A percentile compares a stretch with the other conserved stretches of the same genome.
phyloP scores from a whole-genome alignment of 768 basidiomycete genomes.

The Boletus bicolor region DNA sequence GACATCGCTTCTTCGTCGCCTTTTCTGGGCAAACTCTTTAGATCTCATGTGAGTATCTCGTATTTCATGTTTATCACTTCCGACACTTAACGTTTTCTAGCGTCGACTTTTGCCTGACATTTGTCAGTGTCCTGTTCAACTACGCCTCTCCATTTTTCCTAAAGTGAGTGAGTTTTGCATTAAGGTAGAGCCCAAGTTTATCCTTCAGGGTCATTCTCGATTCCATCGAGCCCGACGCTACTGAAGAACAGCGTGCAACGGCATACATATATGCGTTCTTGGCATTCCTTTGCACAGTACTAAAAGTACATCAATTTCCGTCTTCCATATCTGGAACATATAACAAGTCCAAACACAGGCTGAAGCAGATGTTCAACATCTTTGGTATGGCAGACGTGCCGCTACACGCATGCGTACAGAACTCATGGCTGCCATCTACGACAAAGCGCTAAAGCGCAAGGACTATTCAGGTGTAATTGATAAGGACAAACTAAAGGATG shows the following conservation, averaged over 20 bases:
- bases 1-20: conserved; percentile 38
- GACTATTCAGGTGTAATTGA: conserved; percentile 79
- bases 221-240: conserved; percentile 43
- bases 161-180: conserved; percentile 42
- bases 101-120: conserved; percentile 65
- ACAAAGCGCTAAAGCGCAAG: conserved; percentile 80
- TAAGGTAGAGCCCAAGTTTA: neutral
- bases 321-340: neutral
- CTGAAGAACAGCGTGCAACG: conserved; percentile 46
- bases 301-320: conserved; percentile 17
- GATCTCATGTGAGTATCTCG: conserved; percentile 37
- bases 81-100: conserved; percentile 24
- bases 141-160: conserved; percentile 86
- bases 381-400: conserved; percentile 81
- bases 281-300: conserved; percentile 56
- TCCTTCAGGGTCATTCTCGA: conserved; percentile 56
- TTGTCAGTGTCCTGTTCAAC: conserved; percentile 68
- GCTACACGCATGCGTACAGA: conserved; percentile 68
- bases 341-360: conserved; percentile 33
- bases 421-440: conserved; percentile 84
- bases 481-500: conserved; percentile 37
- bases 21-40: conserved; percentile 44
- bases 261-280: conserved; percentile 81
- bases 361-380: conserved; percentile 67
- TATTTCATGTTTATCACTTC: neutral